phyloP scores from a whole-genome alignment of 805 yeast genomes.

The Metschnikowia baotianmanensis region DNA sequence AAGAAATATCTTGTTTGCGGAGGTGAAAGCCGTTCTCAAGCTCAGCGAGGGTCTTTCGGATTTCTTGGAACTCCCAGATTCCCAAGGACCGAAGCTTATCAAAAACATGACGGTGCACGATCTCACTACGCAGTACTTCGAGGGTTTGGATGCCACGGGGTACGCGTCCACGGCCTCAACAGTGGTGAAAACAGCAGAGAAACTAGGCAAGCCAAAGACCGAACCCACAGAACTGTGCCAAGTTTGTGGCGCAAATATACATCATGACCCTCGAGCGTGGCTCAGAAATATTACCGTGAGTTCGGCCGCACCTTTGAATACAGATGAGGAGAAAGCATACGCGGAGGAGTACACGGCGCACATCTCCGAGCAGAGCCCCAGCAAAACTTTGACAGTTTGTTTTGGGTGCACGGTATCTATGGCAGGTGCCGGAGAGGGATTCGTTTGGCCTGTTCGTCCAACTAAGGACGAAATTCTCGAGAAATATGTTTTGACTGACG shows the following conservation, averaged over 20 bases:
- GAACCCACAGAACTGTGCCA: conserved; percentile 40
- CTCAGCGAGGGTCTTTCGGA: conserved; percentile 37
- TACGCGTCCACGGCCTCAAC: conserved; percentile 91
- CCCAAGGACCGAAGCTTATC: conserved; percentile 34
- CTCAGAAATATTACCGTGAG: conserved; percentile 63
- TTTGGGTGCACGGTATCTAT: conserved; percentile 74
- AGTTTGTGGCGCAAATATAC: conserved; percentile 55
- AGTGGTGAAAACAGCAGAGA: conserved; percentile 85
- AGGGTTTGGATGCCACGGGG: conserved; percentile 61
- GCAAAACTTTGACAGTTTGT: conserved; percentile 43
- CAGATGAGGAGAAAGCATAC: conserved; percentile 38
- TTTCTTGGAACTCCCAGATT: conserved; percentile 23
- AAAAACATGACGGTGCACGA: conserved; percentile 82
- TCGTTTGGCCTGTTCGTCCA: conserved; percentile 36
- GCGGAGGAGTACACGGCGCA: conserved; percentile 18
- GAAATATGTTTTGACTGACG: conserved; percentile 48
- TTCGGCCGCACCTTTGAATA: conserved; percentile 47
- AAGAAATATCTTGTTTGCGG: conserved; percentile 70
- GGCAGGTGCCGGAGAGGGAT: conserved; percentile 36
- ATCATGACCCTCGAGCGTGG: conserved; percentile 64
- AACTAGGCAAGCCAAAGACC: conserved; percentile 52
- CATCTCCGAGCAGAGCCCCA: conserved; percentile 4
- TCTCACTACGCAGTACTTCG: conserved; percentile 70
- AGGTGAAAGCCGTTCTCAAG: conserved; percentile 54
- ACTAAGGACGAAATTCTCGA: conserved; percentile 39